Base-by-base conservation (phyloP, 2,329 filamentous ascomycete species). In the Alternaria triticimaculans region DNA sequence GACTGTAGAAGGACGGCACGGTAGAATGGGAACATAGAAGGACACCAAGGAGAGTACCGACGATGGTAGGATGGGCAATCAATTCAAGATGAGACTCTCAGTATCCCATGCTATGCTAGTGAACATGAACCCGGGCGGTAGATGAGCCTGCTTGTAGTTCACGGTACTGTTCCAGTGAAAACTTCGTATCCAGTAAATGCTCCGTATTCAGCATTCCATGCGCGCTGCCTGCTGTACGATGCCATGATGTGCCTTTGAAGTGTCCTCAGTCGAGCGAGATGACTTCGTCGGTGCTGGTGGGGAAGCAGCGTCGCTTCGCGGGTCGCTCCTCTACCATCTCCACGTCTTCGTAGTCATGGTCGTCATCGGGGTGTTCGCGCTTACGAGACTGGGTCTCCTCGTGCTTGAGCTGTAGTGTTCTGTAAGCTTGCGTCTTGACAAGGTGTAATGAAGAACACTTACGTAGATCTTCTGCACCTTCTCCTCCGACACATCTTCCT, bases 251-350 rank as follows among this genome's bases (percentile, higher is more conserved):
- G 8, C 4, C 7, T 44, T 9, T 9, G 8, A 15, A 33, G 20
- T n/a, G 20, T 41, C 20, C 18, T 60, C 33, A 67, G 15, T 67
- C 63, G 3, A 67, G 46, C 30, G 56, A 49, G 41, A 67, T 63
- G 6, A 67, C 44, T 44, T 61, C 63, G 7, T 65, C 57, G 10
- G 59, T 53, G 12, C 45, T 33, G n/a, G 18, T 59, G 1, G 65
- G 63, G 20, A 63, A 30, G 8, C 57, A 46, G 23, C 43, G 63
- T 26, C 59, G 65, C 56, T 63, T 67, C 12, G 46, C 55, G 41
- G 59, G 58, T 10, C 23, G 26, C 18, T 46, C 46, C 14, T 26
- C 18, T 8, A 67, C 44, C 11, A 65, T 30, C 26, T 55, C 41
- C 5, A 67, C 53, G 20, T 63, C 59, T 4, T 30, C 48, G 10